These are phyloP conservation scores for Talaromyces sp. DNA, from an alignment of 2,329 filamentous ascomycete genomes.

Conservation along the genomic window DNA sequence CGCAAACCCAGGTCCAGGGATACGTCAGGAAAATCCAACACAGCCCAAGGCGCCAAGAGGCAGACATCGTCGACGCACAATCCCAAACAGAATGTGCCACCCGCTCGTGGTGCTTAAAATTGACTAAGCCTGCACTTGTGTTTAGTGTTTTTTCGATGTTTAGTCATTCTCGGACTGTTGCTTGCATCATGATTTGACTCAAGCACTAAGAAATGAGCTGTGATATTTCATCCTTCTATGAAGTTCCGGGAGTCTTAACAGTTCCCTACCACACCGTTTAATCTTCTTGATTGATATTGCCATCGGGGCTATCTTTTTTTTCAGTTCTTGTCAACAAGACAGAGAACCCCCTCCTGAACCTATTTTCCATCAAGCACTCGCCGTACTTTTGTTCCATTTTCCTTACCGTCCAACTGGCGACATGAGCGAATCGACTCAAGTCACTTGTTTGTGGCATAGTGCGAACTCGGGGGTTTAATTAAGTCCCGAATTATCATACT, in stretches of 20 bases:
- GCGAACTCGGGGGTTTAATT: not conserved
- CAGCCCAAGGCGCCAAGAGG: slow-evolving; percentile 20
- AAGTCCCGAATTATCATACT: not conserved
- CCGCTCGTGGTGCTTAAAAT: slow-evolving; percentile 10
- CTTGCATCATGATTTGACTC: not conserved
- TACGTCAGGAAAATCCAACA: slow-evolving; percentile 15
- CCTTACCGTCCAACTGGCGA: not conserved
- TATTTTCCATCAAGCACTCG: not conserved
- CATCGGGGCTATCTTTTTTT: not conserved
- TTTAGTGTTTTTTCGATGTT: not conserved
- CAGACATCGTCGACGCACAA: slow-evolving; percentile 18
- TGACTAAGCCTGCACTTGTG: not conserved
- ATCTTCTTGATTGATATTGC: not conserved
- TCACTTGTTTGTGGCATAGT: not conserved
- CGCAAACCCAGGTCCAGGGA: slow-evolving; percentile 30
- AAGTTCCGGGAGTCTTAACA: not conserved
- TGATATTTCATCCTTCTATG: not conserved
- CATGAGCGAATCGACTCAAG: not conserved
- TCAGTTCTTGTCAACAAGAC: not conserved
- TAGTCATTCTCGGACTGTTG: not conserved
- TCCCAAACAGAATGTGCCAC: slow-evolving; percentile 14
- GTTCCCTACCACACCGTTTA: not conserved
- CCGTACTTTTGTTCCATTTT: not conserved
- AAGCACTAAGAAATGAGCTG: not conserved
- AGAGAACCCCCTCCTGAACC: not conserved